Conservation (phyloP, 73 alveolate species). For the Paramecium pentaurelia region DNA sequence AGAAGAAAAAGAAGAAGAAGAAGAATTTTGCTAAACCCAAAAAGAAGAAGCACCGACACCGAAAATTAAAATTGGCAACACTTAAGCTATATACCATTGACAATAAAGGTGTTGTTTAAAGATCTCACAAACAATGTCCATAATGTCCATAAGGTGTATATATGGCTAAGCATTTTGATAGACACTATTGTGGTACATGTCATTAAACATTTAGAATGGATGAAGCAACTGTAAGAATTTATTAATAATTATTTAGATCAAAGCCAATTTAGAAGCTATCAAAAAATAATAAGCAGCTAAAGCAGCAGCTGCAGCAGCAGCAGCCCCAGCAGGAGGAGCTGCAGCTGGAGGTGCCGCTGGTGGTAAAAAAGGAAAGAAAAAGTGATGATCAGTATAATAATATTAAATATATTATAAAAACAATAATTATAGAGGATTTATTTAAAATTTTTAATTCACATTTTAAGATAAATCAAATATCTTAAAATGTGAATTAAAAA, state of each 20-base stretch:
- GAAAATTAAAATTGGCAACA: conserved; percentile 75
- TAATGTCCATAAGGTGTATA: conserved; percentile 91
- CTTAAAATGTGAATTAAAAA: not conserved
- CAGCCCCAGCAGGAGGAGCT: conserved; percentile 48
- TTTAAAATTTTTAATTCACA: not conserved
- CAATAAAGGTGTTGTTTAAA: conserved; percentile 77
- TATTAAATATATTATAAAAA: not conserved
- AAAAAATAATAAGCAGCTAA: conserved; percentile 48
- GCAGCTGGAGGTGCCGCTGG: conserved; percentile 58
- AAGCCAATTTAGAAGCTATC: conserved; percentile 46
- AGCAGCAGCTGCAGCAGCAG: conserved; percentile 47
- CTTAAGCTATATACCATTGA: conserved; percentile 83
- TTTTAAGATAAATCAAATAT: too few relatives aligned
- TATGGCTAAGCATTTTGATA: conserved; percentile 93
- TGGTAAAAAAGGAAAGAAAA: conserved; percentile 56
- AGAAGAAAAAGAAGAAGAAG: conserved; percentile 63
- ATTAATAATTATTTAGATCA: not conserved
- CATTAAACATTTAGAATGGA: conserved; percentile 64
- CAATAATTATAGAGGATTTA: not conserved
- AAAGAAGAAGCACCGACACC: conserved; percentile 64
- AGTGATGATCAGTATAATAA: conserved; percentile 42
- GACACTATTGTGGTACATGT: conserved; percentile 94
- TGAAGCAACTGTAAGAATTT: conserved; percentile 45
- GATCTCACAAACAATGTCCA: conserved; percentile 81
- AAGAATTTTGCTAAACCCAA: conserved; percentile 56